Percentiles rank a stretch among this genome's conserved stretches.
Evolutionary conservation across 495 filamentous ascomycete genomes (phyloP).

Genomic region (Melanomma pulvis-pyrius): DNA sequence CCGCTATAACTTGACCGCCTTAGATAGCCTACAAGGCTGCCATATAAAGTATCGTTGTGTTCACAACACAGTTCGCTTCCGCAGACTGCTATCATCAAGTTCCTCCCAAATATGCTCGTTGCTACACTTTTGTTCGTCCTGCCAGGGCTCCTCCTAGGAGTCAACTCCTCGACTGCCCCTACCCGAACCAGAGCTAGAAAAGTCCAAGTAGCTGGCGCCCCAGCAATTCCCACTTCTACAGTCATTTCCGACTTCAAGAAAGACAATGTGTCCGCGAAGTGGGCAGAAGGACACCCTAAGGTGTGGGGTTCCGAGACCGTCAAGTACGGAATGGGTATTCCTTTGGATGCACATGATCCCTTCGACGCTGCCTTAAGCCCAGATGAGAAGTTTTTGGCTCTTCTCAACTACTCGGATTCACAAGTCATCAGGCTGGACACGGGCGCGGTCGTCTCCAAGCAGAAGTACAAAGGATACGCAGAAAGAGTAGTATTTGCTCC

Average conservation of each 20-base stretch:
- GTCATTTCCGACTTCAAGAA: conserved; percentile 17
- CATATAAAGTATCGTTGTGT: no score
- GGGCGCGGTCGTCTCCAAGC: background rate
- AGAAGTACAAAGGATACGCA: background rate
- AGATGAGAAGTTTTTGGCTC: conserved; percentile 3
- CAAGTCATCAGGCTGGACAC: background rate
- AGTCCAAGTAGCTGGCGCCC: background rate
- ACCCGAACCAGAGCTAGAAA: background rate
- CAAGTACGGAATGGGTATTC: background rate
- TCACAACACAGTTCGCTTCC: no score
- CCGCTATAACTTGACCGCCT: no score
- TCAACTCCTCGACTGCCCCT: background rate
- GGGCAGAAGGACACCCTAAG: conserved; percentile 7
- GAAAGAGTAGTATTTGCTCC: no score
- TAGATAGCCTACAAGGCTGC: no score
- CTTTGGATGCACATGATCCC: background rate
- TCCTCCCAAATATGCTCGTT: no score
- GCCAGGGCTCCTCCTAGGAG: background rate
- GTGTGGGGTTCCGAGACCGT: background rate
- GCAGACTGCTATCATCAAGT: no score
- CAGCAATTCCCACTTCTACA: background rate
- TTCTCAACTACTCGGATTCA: background rate
- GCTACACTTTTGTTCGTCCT: no score
- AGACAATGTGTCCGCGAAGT: conserved; percentile 6
- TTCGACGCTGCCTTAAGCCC: background rate